Evolutionary conservation across 202 grass and related monocot genomes (phyloP).

Genomic region (Zizania palustris): DNA sequence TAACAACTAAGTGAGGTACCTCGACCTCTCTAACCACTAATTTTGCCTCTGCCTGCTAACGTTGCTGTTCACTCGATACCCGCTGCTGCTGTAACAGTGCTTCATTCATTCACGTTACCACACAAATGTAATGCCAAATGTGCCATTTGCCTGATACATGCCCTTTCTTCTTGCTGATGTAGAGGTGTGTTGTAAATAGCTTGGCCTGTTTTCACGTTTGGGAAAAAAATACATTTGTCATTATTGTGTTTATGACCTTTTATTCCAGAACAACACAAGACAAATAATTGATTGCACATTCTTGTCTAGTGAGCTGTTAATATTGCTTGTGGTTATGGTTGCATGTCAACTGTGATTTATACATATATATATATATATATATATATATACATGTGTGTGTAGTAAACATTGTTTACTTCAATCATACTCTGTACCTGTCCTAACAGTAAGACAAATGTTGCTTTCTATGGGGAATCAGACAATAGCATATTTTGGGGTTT

Average conservation of each 20-base stretch:
- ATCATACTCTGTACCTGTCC: slow-evolving; percentile 31
- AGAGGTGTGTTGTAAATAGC: slow-evolving; percentile 31
- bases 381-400: no score
- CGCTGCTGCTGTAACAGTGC: slow-evolving; percentile 51
- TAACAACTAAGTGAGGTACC: slow-evolving; percentile 53
- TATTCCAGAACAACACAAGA: not conserved
- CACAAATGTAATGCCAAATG: slow-evolving; percentile 48
- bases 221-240: slow-evolving; percentile 27
- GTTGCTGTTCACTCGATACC: slow-evolving; percentile 40
- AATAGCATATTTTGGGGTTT: slow-evolving; percentile 14
- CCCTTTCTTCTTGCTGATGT: slow-evolving; percentile 26
- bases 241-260: not conserved
- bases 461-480: slow-evolving; percentile 19
- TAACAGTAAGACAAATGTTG: slow-evolving; percentile 35
- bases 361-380: no score
- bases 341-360: slow-evolving; percentile 46
- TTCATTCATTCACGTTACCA: slow-evolving; percentile 44
- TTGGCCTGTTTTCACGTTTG: slow-evolving; percentile 15
- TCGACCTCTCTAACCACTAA: slow-evolving; percentile 40
- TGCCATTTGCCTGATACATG: slow-evolving; percentile 16
- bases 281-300: slow-evolving; percentile 30
- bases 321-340: slow-evolving; percentile 21
- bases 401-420: slow-evolving; percentile 25
- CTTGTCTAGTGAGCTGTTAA: slow-evolving; percentile 13
- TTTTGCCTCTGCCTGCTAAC: slow-evolving; percentile 45